Percentiles rank a stretch among this genome's conserved stretches.
Evolutionary conservation across 2,329 filamentous ascomycete species (phyloP).

Genomic region (Aureobasidium uvarum): DNA sequence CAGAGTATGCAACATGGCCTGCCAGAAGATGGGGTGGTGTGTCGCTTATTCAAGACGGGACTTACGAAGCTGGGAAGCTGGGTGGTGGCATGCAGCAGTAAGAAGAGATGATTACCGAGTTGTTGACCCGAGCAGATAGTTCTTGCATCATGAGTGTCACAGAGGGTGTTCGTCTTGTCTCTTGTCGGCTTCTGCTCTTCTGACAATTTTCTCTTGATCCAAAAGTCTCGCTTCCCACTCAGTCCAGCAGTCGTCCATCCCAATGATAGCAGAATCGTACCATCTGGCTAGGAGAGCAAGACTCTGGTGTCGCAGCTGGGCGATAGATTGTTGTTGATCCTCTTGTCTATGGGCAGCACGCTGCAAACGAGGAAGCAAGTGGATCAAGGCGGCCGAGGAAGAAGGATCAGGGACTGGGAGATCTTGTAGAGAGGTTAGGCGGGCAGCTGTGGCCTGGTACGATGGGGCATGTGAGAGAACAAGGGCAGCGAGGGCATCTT

Average conservation of each 20-base stretch:
- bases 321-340: constrained; percentile 61
- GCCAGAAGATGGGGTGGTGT: neutral
- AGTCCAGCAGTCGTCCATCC: constrained; percentile 66
- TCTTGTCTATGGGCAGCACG: constrained; percentile 60
- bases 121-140: neutral
- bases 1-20: neutral
- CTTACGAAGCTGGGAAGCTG: constrained; percentile 1
- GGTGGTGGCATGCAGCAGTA: constrained; percentile 1
- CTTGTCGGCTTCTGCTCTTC: constrained; percentile 60
- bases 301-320: constrained; percentile 62
- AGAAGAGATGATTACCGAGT: neutral
- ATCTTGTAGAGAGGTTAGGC: constrained; percentile 47
- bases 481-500: constrained; percentile 34
- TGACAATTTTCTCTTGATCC: constrained; percentile 63
- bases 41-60: neutral
- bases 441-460: constrained; percentile 45
- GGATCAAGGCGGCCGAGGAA: constrained; percentile 54
- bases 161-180: constrained; percentile 39
- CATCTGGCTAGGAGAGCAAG: constrained; percentile 57
- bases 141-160: neutral
- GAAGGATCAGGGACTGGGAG: constrained; percentile 46
- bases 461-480: constrained; percentile 47
- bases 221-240: constrained; percentile 68
- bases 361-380: constrained; percentile 61
- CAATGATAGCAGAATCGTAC: constrained; percentile 71